Evolutionary conservation across 1,284 basidiomycete species (phyloP).

Genomic region (Ustilago lituana): DNA sequence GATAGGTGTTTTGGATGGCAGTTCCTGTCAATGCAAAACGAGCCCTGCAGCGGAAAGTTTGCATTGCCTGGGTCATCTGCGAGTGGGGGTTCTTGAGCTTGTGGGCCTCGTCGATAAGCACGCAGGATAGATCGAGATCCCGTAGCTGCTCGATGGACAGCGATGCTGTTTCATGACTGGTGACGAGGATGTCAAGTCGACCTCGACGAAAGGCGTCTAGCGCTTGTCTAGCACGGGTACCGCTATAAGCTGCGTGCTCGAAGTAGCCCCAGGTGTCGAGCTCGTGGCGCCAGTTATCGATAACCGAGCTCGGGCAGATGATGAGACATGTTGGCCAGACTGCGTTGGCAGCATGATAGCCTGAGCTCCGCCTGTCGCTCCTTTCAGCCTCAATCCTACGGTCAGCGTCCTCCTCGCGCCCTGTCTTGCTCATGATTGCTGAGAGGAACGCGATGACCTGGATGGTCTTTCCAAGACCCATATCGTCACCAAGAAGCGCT

Average conservation of each 20-base stretch:
- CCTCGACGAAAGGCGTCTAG: slow-evolving; percentile 73
- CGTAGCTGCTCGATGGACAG: slow-evolving; percentile 78
- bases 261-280: slow-evolving; percentile 73
- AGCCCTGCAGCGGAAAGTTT: slow-evolving; percentile 73
- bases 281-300: slow-evolving; percentile 83
- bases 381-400: slow-evolving; percentile 71
- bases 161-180: slow-evolving; percentile 33
- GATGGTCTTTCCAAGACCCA: slow-evolving; percentile 81
- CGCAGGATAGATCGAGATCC: slow-evolving; percentile 70
- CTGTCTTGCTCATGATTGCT: slow-evolving; percentile 82
- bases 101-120: slow-evolving; percentile 82
- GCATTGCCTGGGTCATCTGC: slow-evolving; percentile 75
- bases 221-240: slow-evolving; percentile 16
- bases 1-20: slow-evolving; percentile 84
- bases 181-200: slow-evolving; percentile 73
- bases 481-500: slow-evolving; percentile 84
- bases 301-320: slow-evolving; percentile 80
- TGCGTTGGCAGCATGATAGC: slow-evolving; percentile 32
- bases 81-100: slow-evolving; percentile 77
- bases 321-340: slow-evolving; percentile 78
- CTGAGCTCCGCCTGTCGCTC: slow-evolving; percentile 21
- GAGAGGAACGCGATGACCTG: slow-evolving; percentile 86
- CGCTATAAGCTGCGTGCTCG: slow-evolving; percentile 35
- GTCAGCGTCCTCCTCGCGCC: slow-evolving; percentile 73
- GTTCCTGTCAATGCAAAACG: slow-evolving; percentile 83